Evolutionary conservation across 176 grass and related monocot species (phyloP), one percentile per base, ranked within the genome.

Genomic region (Lolium multiflorum): DNA sequence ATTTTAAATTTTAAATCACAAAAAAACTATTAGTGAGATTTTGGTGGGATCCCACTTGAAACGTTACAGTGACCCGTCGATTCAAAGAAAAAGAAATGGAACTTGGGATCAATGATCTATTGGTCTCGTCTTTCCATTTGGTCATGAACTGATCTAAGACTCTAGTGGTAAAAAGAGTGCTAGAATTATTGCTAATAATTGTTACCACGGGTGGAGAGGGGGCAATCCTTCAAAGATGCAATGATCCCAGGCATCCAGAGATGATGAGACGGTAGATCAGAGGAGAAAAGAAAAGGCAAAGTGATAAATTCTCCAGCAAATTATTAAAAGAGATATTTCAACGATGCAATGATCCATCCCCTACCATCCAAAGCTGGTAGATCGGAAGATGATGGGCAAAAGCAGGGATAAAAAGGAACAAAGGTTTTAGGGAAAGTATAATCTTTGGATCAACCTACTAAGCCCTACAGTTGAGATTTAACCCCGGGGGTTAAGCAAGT

Each of bases 271-370:
- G 82, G 78, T 56, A 60, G 90, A 88, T 85, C 70, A 77, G 65
- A 24, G 61, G 12, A 22, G 48, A 41, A 15, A 17, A 31, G 44
- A 3, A 35, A 48, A 78, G 43, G 43, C 41, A 37, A 20, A 74
- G 51, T 48, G 74, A 59, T 35, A 54, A 81, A 86, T 72, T 78
- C 56, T 56, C 25, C 38, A 47, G 22, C 22, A 22, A 59, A 68
- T 41, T 31, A 77, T 28, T 47, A 76, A 63, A 76, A 61, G 14
- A n/a, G 52, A 21, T 51, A 62, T 92, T 92, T 92, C 93, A 88
- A 72, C 84, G 65, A 11, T 41, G 83, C 88, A 90, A 95, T 92
- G 88, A 95, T 95, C 60, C 80, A 88, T 86, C 82, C 68, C 68
- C 72, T 83, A 38, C 61, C 69, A 62, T 74, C 82, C 73, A 92